Percentiles rank a stretch among this genome's conserved stretches.
phyloP scores from a whole-genome alignment of 257 asterid genomes.

The Jacaranda copaia region DNA sequence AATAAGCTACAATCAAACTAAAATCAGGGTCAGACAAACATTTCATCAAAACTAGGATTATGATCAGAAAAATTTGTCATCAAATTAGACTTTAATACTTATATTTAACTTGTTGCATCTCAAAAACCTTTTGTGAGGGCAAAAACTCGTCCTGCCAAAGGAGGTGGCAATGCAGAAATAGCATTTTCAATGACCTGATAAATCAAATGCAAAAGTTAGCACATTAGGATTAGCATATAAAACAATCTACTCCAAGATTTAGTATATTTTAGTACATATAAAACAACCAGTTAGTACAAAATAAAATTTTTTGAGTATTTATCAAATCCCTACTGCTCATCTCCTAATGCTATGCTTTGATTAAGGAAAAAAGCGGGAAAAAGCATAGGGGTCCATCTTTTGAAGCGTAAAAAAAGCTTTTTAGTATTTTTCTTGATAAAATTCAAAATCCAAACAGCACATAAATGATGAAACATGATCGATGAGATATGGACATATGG shows the following conservation, averaged over 20 bases:
- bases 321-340: neutral
- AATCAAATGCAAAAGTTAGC: slow-evolving; percentile 10
- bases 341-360: neutral
- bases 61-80: neutral
- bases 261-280: too few relatives aligned
- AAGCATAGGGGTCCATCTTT: too few relatives aligned
- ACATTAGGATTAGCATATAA: neutral
- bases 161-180: slow-evolving; percentile 67
- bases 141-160: slow-evolving; percentile 82
- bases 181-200: slow-evolving; percentile 82
- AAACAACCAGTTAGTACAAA: too few relatives aligned
- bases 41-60: too few relatives aligned
- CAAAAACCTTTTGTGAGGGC: slow-evolving; percentile 87
- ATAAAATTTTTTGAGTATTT: neutral
- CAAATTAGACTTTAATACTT: neutral
- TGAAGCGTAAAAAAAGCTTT: too few relatives aligned
- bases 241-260: neutral
- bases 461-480: too few relatives aligned
- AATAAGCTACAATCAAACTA: neutral
- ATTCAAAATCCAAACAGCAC: too few relatives aligned
- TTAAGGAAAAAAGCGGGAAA: too few relatives aligned
- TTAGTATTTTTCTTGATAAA: too few relatives aligned
- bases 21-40: too few relatives aligned
- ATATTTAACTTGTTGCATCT: slow-evolving; percentile 14
- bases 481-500: neutral